These are phyloP conservation scores for Endotrypanum monterogeii DNA, from an alignment of 208 protist species.

Conservation along the genomic window DNA sequence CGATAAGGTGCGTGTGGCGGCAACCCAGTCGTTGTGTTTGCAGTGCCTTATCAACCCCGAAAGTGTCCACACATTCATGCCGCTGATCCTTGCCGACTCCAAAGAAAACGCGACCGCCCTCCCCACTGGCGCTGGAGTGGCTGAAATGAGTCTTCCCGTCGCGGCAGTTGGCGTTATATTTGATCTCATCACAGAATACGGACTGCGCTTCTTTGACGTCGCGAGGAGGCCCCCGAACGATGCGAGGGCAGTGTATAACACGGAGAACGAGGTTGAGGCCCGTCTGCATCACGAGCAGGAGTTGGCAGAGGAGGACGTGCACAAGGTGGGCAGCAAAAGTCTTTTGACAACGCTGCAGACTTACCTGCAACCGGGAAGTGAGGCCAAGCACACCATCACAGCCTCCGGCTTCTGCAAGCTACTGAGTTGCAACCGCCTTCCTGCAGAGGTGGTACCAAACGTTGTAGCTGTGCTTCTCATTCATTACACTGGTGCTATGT, in stretches of 20 bases:
- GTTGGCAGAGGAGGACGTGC: constrained; percentile 80
- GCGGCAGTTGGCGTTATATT: constrained; percentile 76
- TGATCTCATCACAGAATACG: constrained; percentile 89
- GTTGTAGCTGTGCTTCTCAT: constrained; percentile 72
- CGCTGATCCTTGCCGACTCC: constrained; percentile 75
- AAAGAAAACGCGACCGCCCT: constrained; percentile 28
- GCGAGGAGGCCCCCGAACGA: constrained; percentile 6
- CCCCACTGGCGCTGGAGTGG: not conserved
- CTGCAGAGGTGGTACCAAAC: constrained; percentile 43
- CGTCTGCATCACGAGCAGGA: constrained; percentile 77
- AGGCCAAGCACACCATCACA: constrained; percentile 39
- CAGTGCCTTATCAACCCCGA: constrained; percentile 88
- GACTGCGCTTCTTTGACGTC: constrained; percentile 83
- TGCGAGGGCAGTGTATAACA: constrained; percentile 28
- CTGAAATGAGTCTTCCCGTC: constrained; percentile 46
- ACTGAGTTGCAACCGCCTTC: constrained; percentile 85
- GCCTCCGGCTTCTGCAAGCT: constrained; percentile 84
- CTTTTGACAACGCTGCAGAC: constrained; percentile 55
- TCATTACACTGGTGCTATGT: constrained; percentile 48
- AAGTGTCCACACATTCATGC: constrained; percentile 91
- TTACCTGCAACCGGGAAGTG: constrained; percentile 42
- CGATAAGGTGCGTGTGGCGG: constrained; percentile 70
- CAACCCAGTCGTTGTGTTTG: constrained; percentile 78
- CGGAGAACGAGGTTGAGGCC: constrained; percentile 41
- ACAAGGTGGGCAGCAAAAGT: constrained; percentile 75